These are phyloP conservation scores for Phytophthora pisi DNA, from an alignment of 352 stramenopile genomes.

Conservation along the genomic window DNA sequence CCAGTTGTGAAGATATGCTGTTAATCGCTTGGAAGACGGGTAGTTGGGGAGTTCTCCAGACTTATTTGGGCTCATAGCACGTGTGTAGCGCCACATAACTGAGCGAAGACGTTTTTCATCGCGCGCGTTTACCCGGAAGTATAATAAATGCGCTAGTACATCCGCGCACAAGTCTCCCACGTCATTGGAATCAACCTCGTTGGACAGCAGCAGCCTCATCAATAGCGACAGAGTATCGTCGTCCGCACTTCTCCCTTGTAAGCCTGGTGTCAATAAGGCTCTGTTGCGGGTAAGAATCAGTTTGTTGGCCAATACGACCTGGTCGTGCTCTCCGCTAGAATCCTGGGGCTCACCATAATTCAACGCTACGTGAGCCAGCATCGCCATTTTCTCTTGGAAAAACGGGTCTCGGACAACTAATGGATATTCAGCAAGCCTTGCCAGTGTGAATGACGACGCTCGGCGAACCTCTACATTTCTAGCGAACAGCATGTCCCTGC, in stretches of 20 bases:
- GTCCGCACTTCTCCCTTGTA: conserved; percentile 34
- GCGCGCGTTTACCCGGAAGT: conserved; percentile 6
- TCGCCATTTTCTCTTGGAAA: conserved; percentile 42
- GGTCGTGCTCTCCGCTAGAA: conserved; percentile 10
- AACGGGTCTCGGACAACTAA: conserved; percentile 28
- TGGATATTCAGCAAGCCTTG: conserved; percentile 34
- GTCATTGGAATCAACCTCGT: background rate
- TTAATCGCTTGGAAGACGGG: conserved; percentile 26
- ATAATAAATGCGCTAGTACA: conserved; percentile 24
- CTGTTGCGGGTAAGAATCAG: conserved; percentile 37
- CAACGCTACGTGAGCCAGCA: conserved; percentile 14
- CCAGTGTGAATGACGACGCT: conserved; percentile 38
- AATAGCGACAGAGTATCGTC: conserved; percentile 12
- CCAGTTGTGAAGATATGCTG: conserved; percentile 20
- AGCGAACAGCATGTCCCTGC: conserved; percentile 6
- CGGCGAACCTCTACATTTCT: conserved; percentile 24
- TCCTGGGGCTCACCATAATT: background rate
- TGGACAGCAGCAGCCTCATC: conserved; percentile 2
- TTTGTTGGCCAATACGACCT: conserved; percentile 28
- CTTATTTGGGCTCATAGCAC: conserved; percentile 15
- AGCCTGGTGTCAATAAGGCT: conserved; percentile 28
- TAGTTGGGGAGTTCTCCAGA: conserved; percentile 2
- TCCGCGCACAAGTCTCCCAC: conserved; percentile 12
- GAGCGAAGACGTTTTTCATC: conserved; percentile 14
- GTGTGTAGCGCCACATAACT: conserved; percentile 21